These are phyloP conservation scores for Suhomyces ambrosiae DNA, from an alignment of 1,139 yeast species.

Conservation along the genomic window DNA sequence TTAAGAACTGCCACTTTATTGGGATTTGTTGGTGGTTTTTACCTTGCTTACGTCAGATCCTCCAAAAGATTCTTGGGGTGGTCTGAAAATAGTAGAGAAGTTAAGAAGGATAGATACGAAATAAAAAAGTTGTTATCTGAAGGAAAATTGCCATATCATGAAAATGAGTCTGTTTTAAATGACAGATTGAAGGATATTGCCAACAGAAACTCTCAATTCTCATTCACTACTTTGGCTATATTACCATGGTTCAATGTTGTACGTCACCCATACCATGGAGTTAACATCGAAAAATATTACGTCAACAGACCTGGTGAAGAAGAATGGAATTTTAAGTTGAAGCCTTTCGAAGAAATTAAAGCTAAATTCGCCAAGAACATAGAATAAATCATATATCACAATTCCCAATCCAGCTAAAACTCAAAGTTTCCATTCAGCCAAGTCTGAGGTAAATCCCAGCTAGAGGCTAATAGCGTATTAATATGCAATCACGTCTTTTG, in stretches of 20 bases:
- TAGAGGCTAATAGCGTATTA: constrained; percentile 1
- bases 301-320: constrained; percentile 62
- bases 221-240: constrained; percentile 61
- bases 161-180: constrained; percentile 59
- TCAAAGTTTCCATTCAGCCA: not conserved
- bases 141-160: constrained; percentile 67
- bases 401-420: not conserved
- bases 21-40: constrained; percentile 73
- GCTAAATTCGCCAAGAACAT: constrained; percentile 42
- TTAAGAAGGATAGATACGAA: constrained; percentile 71
- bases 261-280: constrained; percentile 83
- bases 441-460: not conserved
- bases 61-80: constrained; percentile 78
- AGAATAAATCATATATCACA: constrained; percentile 21
- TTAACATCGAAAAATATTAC: constrained; percentile 68
- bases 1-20: constrained; percentile 61
- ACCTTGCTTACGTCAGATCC: constrained; percentile 65
- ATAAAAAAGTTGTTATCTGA: constrained; percentile 66
- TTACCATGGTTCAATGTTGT: constrained; percentile 86
- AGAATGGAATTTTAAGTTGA: constrained; percentile 49
- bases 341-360: constrained; percentile 49
- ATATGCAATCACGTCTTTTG: constrained; percentile 7
- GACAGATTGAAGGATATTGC: constrained; percentile 77
- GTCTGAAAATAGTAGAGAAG: constrained; percentile 74
- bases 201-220: constrained; percentile 77